Conservation (phyloP, 2,329 filamentous ascomycete species). For the Xylaria sp. region DNA sequence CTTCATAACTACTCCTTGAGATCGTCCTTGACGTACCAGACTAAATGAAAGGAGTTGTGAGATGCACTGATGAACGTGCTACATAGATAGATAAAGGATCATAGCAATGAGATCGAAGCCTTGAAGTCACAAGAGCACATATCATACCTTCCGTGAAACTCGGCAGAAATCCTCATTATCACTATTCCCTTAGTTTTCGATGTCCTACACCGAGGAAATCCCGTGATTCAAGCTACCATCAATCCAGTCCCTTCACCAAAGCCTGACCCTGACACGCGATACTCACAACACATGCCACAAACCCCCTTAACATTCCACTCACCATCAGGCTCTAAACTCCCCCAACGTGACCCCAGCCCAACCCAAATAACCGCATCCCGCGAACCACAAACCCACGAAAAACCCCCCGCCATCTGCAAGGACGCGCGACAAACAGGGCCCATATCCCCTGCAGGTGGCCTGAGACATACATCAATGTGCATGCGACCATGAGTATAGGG, state of each 20-base stretch:
- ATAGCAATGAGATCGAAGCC: neutral
- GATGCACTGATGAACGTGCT: neutral
- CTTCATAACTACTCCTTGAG: neutral
- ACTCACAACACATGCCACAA: neutral
- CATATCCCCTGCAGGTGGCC: neutral
- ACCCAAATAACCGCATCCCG: no score
- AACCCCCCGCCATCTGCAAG: conserved; percentile 11
- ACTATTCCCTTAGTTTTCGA: neutral
- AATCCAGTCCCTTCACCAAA: neutral
- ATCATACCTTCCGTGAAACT: neutral
- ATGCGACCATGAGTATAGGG: neutral
- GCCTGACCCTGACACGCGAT: neutral
- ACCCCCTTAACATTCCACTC: neutral
- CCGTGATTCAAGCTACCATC: neutral
- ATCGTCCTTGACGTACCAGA: no score
- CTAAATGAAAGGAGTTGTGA: neutral
- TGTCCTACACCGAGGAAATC: neutral
- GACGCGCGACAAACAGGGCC: conserved; percentile 8
- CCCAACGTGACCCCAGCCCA: neutral
- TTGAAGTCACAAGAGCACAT: neutral
- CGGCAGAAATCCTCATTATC: no score
- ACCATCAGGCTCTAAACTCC: neutral
- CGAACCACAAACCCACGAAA: neutral
- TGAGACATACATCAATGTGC: neutral
- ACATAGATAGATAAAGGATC: neutral